Evolutionary conservation across 805 yeast species (phyloP).

Genomic region (Priceomyces haplophilus): DNA sequence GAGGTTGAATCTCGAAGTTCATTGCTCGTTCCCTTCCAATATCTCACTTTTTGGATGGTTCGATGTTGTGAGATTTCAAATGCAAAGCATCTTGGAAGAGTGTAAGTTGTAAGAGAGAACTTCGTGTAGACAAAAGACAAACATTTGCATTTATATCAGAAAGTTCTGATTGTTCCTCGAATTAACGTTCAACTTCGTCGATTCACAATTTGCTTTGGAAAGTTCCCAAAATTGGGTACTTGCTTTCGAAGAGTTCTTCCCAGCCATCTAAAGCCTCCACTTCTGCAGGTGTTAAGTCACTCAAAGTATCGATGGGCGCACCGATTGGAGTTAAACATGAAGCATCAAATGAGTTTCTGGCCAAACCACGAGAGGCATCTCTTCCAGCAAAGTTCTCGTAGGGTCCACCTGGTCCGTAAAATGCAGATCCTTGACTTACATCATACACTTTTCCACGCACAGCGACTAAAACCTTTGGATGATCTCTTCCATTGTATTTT

Average conservation of each 20-base stretch:
- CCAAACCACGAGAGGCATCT: slow-evolving; percentile 92
- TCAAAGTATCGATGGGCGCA: slow-evolving; percentile 72
- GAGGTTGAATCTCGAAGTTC: too few relatives aligned
- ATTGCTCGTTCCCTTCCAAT: too few relatives aligned
- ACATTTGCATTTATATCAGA: too few relatives aligned
- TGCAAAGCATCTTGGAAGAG: too few relatives aligned
- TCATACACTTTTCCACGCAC: slow-evolving; percentile 87
- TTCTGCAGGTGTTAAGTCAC: slow-evolving; percentile 60
- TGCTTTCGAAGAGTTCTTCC: slow-evolving; percentile 77
- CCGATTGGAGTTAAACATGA: slow-evolving; percentile 63
- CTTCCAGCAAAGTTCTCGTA: slow-evolving; percentile 93
- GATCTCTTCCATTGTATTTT: slow-evolving; percentile 77
- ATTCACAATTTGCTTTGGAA: slow-evolving; percentile 39
- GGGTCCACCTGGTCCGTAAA: slow-evolving; percentile 96
- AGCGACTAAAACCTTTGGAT: slow-evolving; percentile 77
- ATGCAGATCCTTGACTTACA: slow-evolving; percentile 72
- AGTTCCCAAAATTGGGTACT: slow-evolving; percentile 79
- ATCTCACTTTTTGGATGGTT: too few relatives aligned
- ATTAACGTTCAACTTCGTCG: too few relatives aligned
- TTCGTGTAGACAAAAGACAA: too few relatives aligned
- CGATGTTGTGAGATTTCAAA: too few relatives aligned
- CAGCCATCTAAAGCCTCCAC: slow-evolving; percentile 71
- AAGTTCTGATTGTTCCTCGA: too few relatives aligned
- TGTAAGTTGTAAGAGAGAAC: too few relatives aligned
- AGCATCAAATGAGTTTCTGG: slow-evolving; percentile 78